phyloP scores from a whole-genome alignment of 179 eudicot species.

The Camellia oleifera region DNA sequence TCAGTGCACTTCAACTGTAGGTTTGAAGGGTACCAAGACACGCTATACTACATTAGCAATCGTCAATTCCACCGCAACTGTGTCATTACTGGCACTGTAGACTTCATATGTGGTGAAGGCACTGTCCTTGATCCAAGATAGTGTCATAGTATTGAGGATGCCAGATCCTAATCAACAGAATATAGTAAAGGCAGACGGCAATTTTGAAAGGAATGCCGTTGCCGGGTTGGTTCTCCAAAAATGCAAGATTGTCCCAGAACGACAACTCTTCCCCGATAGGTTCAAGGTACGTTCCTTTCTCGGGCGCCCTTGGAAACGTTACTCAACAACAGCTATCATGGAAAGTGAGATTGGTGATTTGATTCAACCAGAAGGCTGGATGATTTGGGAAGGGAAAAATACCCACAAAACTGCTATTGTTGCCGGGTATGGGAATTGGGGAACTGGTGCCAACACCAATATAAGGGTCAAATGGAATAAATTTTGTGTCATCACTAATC shows the following conservation, averaged over 20 bases:
- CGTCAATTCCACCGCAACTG: slow-evolving; percentile 52
- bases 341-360: slow-evolving; percentile 37
- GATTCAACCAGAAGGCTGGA: slow-evolving; percentile 37
- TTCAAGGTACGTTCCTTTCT: slow-evolving; percentile 26
- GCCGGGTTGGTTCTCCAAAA: slow-evolving; percentile 51
- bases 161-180: slow-evolving; percentile 36
- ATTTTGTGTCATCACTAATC: slow-evolving; percentile 20
- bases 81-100: slow-evolving; percentile 44
- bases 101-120: slow-evolving; percentile 50
- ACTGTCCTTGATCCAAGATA: slow-evolving; percentile 37
- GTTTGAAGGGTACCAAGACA: slow-evolving; percentile 55
- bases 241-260: slow-evolving; percentile 43
- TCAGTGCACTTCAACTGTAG: slow-evolving; percentile 41
- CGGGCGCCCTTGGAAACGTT: slow-evolving; percentile 45
- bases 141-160: slow-evolving; percentile 31
- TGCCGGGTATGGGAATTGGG: slow-evolving; percentile 39
- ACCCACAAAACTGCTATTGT: slow-evolving; percentile 20
- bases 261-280: slow-evolving; percentile 27
- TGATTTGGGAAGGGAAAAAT: slow-evolving; percentile 22
- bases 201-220: slow-evolving; percentile 13
- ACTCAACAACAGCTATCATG: slow-evolving; percentile 37
- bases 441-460: slow-evolving; percentile 33
- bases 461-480: slow-evolving; percentile 32
- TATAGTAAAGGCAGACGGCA: slow-evolving; percentile 47
- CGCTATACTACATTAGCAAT: slow-evolving; percentile 39